Conservation (phyloP, 345 rosid species). For the Syzygium oleosum region DNA sequence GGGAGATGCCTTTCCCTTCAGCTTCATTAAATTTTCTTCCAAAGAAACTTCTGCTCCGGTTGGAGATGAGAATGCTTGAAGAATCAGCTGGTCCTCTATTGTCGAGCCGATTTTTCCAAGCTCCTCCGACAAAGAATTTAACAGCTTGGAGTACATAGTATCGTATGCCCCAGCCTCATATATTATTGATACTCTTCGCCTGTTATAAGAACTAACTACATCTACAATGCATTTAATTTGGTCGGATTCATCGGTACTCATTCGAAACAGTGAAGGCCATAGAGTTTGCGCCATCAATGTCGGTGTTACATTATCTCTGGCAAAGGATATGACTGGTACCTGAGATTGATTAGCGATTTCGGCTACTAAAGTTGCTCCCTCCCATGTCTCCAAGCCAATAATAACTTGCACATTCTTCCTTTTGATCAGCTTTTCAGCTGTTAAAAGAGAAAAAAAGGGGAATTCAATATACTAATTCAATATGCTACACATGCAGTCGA, state of each 20-base stretch:
- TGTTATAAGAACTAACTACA: constrained; percentile 16
- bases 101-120: constrained; percentile 20
- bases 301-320: constrained; percentile 21
- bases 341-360: constrained; percentile 22
- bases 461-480: neutral
- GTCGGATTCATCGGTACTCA: constrained; percentile 18
- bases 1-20: constrained; percentile 13
- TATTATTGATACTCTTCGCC: constrained; percentile 30
- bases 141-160: constrained; percentile 14
- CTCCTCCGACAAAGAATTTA: constrained; percentile 17
- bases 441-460: neutral
- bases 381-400: constrained; percentile 43
- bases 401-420: constrained; percentile 25
- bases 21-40: constrained; percentile 16
- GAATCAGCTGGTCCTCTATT: constrained; percentile 29
- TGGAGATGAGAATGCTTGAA: constrained; percentile 26
- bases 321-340: constrained; percentile 36
- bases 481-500: neutral
- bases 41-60: constrained; percentile 12
- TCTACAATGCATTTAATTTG: constrained; percentile 34
- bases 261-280: constrained; percentile 12
- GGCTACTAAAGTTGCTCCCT: constrained; percentile 33
- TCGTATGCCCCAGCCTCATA: constrained; percentile 29
- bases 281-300: constrained; percentile 18
- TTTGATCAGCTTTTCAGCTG: constrained; percentile 30